phyloP scores from a whole-genome alignment of 2,329 filamentous ascomycete species.

The Trichoderma brevicompactum region DNA sequence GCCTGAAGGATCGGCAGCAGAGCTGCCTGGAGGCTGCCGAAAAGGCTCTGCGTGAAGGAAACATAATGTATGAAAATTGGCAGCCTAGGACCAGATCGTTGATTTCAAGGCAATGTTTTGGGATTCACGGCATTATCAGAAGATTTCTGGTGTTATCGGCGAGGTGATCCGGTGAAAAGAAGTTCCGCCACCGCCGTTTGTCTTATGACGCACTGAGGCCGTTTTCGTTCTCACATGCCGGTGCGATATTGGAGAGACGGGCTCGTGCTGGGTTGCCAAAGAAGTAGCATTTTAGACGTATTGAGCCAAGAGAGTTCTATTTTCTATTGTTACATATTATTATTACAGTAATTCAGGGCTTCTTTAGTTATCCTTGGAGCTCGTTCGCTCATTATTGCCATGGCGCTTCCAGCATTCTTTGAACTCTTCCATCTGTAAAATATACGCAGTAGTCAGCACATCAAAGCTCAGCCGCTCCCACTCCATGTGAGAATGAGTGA shows the following conservation, averaged over 20 bases:
- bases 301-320: conserved; percentile 15
- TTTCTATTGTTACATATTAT: neutral
- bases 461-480: neutral
- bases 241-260: neutral
- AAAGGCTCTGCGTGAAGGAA: conserved; percentile 36
- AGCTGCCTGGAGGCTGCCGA: conserved; percentile 33
- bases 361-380: conserved; percentile 66
- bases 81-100: neutral
- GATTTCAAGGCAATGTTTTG: neutral
- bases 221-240: no score
- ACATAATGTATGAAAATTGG: conserved; percentile 34
- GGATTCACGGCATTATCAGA: conserved; percentile 5
- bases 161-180: conserved; percentile 21
- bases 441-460: neutral
- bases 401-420: conserved; percentile 89
- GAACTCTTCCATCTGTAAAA: conserved; percentile 80
- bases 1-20: conserved; percentile 27
- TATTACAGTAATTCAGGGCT: neutral
- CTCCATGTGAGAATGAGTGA: neutral
- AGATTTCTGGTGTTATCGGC: conserved; percentile 14
- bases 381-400: conserved; percentile 83
- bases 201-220: neutral
- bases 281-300: neutral
- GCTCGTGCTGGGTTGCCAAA: no score
- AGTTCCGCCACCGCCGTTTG: conserved; percentile 13